Percentiles rank a stretch among this genome's conserved stretches.
These are phyloP conservation scores for Dactylonectria estremocensis DNA, from an alignment of 2,329 filamentous ascomycete species.

Conservation along the genomic window DNA sequence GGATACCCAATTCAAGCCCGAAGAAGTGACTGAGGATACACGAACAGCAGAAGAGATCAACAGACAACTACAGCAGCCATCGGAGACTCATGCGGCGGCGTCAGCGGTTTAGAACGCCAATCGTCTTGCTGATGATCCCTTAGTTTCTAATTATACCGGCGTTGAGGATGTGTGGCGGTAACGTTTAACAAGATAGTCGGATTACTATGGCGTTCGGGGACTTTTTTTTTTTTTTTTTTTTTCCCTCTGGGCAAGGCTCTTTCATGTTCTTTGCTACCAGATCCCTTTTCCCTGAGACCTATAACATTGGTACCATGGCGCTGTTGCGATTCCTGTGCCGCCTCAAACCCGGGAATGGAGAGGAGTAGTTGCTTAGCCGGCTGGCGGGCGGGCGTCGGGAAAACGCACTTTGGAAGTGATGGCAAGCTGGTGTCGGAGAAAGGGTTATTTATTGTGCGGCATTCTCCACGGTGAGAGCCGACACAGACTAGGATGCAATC, in stretches of 20 bases:
- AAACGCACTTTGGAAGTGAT: constrained; percentile 16
- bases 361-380: constrained; percentile 5
- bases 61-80: constrained; percentile 66
- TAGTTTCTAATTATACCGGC: constrained; percentile 37
- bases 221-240: constrained; percentile 20
- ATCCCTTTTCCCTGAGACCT: constrained; percentile 8
- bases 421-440: constrained; percentile 4
- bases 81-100: constrained; percentile 46
- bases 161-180: constrained; percentile 40
- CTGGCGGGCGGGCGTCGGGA: constrained; percentile 22
- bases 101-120: constrained; percentile 37
- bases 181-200: constrained; percentile 40
- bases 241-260: constrained; percentile 27
- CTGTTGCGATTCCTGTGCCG: constrained; percentile 1
- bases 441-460: background rate
- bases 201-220: constrained; percentile 45
- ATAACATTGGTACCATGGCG: constrained; percentile 2
- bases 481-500: constrained; percentile 13
- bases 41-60: constrained; percentile 69
- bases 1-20: constrained; percentile 55
- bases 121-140: constrained; percentile 17
- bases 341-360: constrained; percentile 7
- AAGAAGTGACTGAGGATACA: constrained; percentile 59
- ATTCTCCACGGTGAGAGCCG: constrained; percentile 15
- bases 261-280: constrained; percentile 11